Conservation (phyloP, 768 basidiomycete genomes). For the Trametes gibbosa region DNA sequence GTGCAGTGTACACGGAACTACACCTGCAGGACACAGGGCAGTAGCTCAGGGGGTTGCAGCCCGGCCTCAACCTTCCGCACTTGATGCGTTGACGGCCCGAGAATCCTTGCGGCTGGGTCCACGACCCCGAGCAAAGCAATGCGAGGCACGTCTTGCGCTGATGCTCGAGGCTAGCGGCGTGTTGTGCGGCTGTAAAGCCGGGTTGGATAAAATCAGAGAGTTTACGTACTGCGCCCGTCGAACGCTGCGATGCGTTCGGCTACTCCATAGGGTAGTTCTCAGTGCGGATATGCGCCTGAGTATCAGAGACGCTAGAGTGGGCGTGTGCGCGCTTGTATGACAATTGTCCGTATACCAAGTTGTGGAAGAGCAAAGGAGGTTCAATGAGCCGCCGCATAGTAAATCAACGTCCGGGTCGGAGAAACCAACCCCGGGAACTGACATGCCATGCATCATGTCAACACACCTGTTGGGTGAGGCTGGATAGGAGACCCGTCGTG, state of each 20-base stretch:
- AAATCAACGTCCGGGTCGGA: neutral
- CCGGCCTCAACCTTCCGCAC: neutral
- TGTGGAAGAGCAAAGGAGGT: neutral
- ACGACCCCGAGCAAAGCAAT: constrained; percentile 7
- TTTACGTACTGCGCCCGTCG: constrained; percentile 11
- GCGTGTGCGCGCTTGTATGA: neutral
- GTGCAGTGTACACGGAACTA: neutral
- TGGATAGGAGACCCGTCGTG: constrained; percentile 4
- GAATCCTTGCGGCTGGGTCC: neutral
- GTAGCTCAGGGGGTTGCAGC: neutral
- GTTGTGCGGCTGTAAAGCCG: neutral
- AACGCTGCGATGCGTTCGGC: neutral
- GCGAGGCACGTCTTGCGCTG: constrained; percentile 13
- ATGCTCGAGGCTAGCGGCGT: constrained; percentile 10
- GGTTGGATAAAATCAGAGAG: neutral
- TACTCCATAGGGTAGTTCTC: neutral
- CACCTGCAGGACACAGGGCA: constrained; percentile 9
- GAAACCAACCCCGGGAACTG: neutral
- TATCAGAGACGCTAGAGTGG: neutral
- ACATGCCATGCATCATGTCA: neutral
- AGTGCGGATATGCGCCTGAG: neutral
- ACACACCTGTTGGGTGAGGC: constrained; percentile 10
- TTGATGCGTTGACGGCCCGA: constrained; percentile 1
- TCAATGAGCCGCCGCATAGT: neutral
- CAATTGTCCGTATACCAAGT: neutral